These are phyloP conservation scores for Mycena sp. DNA, from an alignment of 1,284 basidiomycete species.

Conservation along the genomic window DNA sequence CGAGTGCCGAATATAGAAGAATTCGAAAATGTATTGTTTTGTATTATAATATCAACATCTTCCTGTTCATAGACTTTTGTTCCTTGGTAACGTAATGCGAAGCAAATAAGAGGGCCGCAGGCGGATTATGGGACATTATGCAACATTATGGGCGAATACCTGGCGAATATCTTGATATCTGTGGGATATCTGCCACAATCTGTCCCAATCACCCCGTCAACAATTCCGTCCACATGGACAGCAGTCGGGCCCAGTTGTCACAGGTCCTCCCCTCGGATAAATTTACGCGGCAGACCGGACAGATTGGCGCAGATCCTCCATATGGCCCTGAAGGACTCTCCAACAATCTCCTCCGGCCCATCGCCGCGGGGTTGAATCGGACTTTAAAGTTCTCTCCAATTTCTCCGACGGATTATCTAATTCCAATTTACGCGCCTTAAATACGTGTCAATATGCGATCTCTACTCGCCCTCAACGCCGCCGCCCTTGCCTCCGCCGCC, in stretches of 20 bases:
- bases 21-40: conserved; percentile 36
- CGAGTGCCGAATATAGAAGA: conserved; percentile 75
- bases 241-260: background rate
- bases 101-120: background rate
- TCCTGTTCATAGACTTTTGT: conserved; percentile 50
- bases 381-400: no score
- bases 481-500: conserved; percentile 48
- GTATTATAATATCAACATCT: background rate
- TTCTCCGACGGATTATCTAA: no score
- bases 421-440: background rate
- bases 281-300: background rate
- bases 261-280: conserved; percentile 3
- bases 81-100: conserved; percentile 67
- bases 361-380: no score
- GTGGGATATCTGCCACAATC: background rate
- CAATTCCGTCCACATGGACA: background rate
- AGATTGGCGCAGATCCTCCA: background rate
- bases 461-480: conserved; percentile 30
- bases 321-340: no score
- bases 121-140: no score
- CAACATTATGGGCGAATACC: no score
- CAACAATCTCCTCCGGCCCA: no score
- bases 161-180: no score
- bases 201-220: background rate
- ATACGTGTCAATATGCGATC: conserved; percentile 10